These are phyloP conservation scores for Cadophora sp. DNA, from an alignment of 2,329 filamentous ascomycete species.

Conservation along the genomic window DNA sequence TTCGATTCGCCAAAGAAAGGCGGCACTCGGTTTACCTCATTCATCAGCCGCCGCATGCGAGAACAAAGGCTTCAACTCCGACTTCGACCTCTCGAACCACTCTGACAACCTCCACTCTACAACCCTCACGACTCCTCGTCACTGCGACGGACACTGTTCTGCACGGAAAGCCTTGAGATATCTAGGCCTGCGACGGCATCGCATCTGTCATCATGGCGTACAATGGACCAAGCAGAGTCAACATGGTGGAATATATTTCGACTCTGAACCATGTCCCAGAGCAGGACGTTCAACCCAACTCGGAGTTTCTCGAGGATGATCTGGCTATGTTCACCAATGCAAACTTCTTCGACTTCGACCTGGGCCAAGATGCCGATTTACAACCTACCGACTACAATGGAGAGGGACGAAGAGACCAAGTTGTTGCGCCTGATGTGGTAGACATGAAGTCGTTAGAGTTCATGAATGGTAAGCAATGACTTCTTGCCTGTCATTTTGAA, in stretches of 20 bases:
- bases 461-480: conserved; percentile 21
- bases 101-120: conserved; percentile 51
- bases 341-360: conserved; percentile 81
- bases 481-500: neutral
- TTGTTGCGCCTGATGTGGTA: conserved; percentile 19
- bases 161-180: neutral
- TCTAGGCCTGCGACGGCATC: conserved; percentile 1
- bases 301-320: conserved; percentile 69
- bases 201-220: conserved; percentile 58
- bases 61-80: conserved; percentile 10
- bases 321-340: conserved; percentile 83
- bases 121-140: conserved; percentile 42
- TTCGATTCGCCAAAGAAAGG: neutral
- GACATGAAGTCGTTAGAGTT: conserved; percentile 34
- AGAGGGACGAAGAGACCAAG: conserved; percentile 24
- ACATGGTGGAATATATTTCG: conserved; percentile 89
- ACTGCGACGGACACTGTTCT: neutral
- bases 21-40: neutral
- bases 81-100: neutral
- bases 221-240: conserved; percentile 79
- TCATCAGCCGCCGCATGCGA: conserved; percentile 9
- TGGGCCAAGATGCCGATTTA: conserved; percentile 64
- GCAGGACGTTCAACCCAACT: conserved; percentile 62
- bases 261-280: conserved; percentile 78
- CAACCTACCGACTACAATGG: conserved; percentile 44